Evolutionary conservation across 1,139 yeast genomes (phyloP).

Genomic region (Geotrichum armillariae): DNA sequence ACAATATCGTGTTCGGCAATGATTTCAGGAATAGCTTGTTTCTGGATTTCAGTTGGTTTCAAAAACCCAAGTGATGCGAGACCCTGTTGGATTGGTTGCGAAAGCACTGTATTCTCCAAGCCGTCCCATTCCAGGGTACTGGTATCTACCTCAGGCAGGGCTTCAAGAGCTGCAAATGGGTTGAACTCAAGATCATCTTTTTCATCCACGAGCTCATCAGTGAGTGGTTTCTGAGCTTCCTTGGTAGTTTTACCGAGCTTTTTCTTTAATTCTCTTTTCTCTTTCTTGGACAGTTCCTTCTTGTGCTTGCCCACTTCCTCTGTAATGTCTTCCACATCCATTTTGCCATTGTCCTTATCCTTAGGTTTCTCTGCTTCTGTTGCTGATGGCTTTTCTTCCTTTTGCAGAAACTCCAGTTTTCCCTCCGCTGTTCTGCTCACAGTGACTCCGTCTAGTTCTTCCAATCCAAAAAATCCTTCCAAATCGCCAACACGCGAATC

Average conservation of each 20-base stretch:
- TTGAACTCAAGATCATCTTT: conserved; percentile 24
- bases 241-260: conserved; percentile 24
- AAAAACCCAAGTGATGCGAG: conserved; percentile 57
- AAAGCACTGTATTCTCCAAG: conserved; percentile 40
- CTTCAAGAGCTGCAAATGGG: conserved; percentile 23
- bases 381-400: conserved; percentile 27
- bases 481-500: conserved; percentile 75
- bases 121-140: conserved; percentile 29
- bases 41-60: conserved; percentile 84
- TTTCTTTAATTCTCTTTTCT: conserved; percentile 25
- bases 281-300: neutral
- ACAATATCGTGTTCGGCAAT: conserved; percentile 74
- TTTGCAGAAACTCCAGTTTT: conserved; percentile 57
- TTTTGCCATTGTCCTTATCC: conserved; percentile 20
- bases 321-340: conserved; percentile 24
- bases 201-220: conserved; percentile 19
- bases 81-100: conserved; percentile 59
- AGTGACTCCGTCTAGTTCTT: conserved; percentile 91
- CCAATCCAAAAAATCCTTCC: conserved; percentile 88
- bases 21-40: conserved; percentile 72
- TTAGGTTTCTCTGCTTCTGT: conserved; percentile 20
- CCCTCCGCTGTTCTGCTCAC: conserved; percentile 65
- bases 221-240: conserved; percentile 20
- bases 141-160: conserved; percentile 28
- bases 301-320: conserved; percentile 30